Percentiles rank a stretch among this genome's conserved stretches.
phyloP scores from a whole-genome alignment of 2,329 filamentous ascomycete genomes.

The Pestalotiopsis fici region DNA sequence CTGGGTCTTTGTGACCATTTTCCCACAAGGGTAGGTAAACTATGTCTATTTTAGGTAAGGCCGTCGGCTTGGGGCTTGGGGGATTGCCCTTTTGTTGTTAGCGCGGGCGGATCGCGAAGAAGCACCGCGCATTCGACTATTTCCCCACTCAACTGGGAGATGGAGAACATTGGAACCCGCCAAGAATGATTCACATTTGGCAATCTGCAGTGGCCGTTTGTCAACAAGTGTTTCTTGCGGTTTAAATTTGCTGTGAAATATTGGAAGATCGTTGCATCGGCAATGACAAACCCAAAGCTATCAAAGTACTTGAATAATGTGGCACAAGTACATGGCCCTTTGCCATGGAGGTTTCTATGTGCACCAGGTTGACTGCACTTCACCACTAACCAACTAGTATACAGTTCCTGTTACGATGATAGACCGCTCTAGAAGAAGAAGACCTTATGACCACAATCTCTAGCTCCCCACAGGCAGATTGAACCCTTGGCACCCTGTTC shows the following conservation, averaged over 20 bases:
- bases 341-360: no score
- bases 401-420: no score
- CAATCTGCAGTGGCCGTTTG: neutral
- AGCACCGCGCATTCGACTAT: neutral
- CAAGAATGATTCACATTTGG: no score
- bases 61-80: neutral
- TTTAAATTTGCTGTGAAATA: neutral
- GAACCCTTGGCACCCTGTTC: neutral
- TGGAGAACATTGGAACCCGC: neutral
- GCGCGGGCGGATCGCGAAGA: neutral
- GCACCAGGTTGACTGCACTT: no score
- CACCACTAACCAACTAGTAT: no score
- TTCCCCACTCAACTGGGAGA: neutral
- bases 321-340: no score
- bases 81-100: neutral
- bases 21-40: neutral
- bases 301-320: no score
- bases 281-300: no score
- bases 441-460: no score
- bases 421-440: no score
- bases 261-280: no score
- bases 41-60: neutral
- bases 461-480: no score
- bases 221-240: neutral
- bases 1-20: neutral